Percentiles rank a stretch among this genome's conserved stretches.
Conservation (phyloP, 2,329 filamentous ascomycete genomes). For the Ceratocystis variospora region DNA sequence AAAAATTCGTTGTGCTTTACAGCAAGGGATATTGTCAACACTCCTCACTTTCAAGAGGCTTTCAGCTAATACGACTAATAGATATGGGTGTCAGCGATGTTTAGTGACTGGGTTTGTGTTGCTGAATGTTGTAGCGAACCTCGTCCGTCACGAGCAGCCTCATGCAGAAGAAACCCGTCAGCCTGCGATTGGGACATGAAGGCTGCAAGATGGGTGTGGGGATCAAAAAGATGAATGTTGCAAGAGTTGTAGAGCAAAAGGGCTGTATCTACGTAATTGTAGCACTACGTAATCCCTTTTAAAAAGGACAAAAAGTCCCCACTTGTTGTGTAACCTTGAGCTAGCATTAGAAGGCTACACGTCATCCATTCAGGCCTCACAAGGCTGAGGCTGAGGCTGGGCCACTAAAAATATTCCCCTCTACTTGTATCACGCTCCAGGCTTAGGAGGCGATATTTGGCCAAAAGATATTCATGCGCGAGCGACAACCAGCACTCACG, state of each 20-base stretch:
- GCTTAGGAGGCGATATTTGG: too few relatives aligned
- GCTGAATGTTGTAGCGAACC: constrained; percentile 37
- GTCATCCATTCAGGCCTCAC: not conserved
- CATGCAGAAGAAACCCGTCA: constrained; percentile 70
- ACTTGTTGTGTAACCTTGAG: constrained; percentile 2
- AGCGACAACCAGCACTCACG: not conserved
- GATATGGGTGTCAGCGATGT: not conserved
- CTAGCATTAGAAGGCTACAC: not conserved
- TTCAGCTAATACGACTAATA: constrained; percentile 4
- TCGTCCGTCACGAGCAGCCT: constrained; percentile 71
- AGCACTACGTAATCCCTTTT: too few relatives aligned
- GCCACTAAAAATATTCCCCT: not conserved
- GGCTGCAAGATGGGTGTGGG: not conserved
- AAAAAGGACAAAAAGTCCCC: too few relatives aligned
- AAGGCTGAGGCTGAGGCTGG: not conserved
- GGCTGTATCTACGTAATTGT: too few relatives aligned
- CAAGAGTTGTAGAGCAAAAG: not conserved
- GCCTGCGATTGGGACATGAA: constrained; percentile 23
- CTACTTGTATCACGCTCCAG: too few relatives aligned
- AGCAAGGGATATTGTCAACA: not conserved
- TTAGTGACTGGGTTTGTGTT: not conserved
- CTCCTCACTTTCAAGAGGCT: constrained; percentile 11
- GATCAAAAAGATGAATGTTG: not conserved
- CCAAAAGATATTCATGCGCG: not conserved
- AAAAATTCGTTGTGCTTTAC: not conserved